A percentile compares a stretch with the other conserved stretches of the same genome.
Evolutionary conservation across 495 filamentous ascomycete genomes (phyloP).

Genomic region (Aspergillus carlsbadensis): DNA sequence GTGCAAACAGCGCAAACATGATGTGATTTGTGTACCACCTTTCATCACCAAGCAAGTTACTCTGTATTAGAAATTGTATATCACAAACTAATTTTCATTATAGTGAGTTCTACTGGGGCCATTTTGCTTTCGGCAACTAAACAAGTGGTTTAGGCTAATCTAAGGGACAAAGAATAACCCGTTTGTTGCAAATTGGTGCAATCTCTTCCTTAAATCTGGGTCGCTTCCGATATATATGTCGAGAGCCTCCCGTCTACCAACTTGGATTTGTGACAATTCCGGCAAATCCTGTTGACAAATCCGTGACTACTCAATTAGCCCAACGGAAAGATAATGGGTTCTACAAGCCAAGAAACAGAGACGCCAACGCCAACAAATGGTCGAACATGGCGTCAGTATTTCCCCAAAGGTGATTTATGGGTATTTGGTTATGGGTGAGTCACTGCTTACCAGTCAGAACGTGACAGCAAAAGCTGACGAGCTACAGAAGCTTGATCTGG

Average conservation of each 20-base stretch:
- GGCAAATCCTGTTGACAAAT: not conserved
- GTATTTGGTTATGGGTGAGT: slow-evolving; percentile 88
- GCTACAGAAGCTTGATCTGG: slow-evolving; percentile 86
- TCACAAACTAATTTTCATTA: not conserved
- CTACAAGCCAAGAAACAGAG: slow-evolving; percentile 22
- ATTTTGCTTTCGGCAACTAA: not conserved
- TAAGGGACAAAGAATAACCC: not conserved
- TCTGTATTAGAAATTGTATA: not conserved
- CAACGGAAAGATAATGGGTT: slow-evolving; percentile 20
- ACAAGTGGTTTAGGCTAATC: not conserved
- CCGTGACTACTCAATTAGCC: too few species aligned
- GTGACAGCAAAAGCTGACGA: not conserved
- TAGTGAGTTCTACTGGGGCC: not conserved
- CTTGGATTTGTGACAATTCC: not conserved
- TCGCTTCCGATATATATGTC: not conserved
- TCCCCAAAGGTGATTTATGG: slow-evolving; percentile 68
- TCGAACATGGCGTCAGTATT: slow-evolving; percentile 44
- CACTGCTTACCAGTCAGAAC: not conserved
- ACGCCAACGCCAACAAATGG: slow-evolving; percentile 31
- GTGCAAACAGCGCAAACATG: slow-evolving; percentile 21
- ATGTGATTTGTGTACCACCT: slow-evolving; percentile 13
- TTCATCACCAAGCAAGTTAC: slow-evolving; percentile 4
- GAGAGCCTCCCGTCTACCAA: not conserved
- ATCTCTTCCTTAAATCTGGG: too few species aligned
- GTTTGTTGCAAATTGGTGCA: too few species aligned